Evolutionary conservation across 768 basidiomycete species (phyloP), one percentile per base, ranked within the genome.

Genomic region (Tubosaeta sp.): DNA sequence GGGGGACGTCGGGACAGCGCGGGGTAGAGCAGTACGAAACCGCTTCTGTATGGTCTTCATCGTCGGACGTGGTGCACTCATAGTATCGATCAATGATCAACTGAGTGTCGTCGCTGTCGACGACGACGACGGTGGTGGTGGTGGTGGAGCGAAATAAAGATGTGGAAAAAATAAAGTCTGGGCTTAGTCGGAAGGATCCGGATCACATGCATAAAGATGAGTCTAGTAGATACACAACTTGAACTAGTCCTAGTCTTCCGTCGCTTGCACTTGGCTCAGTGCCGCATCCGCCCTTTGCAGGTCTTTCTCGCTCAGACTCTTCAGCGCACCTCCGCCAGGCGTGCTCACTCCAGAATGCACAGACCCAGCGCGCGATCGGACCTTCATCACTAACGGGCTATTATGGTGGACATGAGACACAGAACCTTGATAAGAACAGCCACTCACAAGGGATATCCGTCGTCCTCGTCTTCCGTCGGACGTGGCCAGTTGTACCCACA

Each of bases 381-480:
- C 86, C 71, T 94, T 94, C 84, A 91, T 88, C 22, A 91, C 88
- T 52, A 94, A 74, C 0, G 89, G 91, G 84, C 89, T 91, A 59
- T 49, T 41, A 19, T 31, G n/a, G 14, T 13, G 48, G 37, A 61
- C 8, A 26, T 22, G 26, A 31, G 39, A 60, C 38, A 54, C 38
- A 27, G n/a, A 46, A 46, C 52, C 39, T 48, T 51, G 35, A 59
- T 59, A 54, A 59, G 56, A 35, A 55, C 39, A 54, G 53, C 37
- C 43, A 81, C 88, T 46, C 62, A 91, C 90, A 91, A 91, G 1
- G 89, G 91, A 74, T 91, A 95, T 31, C 82, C 81, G 57, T 95
- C 94, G 34, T 97, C 94, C 49, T 97, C 94, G 27, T 93, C 92
- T 12, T 88, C 86, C 45, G 72, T 61, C 48, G 73, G 47, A 14